Conservation (phyloP, 108 stramenopile species). For the Nitzschia palea region DNA sequence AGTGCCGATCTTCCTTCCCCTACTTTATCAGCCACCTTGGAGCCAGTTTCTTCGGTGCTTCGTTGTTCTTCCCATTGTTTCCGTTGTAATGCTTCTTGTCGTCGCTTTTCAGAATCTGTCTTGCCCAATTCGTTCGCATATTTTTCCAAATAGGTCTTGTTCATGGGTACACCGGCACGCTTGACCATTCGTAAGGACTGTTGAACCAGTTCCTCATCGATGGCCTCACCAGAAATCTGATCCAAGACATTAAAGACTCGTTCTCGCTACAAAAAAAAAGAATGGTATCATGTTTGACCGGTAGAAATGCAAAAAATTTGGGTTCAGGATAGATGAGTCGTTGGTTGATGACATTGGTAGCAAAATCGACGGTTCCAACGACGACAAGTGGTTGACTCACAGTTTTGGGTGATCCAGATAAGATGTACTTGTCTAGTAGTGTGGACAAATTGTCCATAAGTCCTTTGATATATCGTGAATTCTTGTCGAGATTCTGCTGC, state of each 20-base stretch:
- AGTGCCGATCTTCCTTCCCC: slow-evolving; percentile 43
- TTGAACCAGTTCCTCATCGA: slow-evolving; percentile 41
- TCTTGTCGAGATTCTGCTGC: slow-evolving; percentile 19
- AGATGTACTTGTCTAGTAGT: slow-evolving; percentile 65
- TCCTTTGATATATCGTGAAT: slow-evolving; percentile 54
- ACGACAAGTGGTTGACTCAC: slow-evolving; percentile 17
- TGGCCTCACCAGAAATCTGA: slow-evolving; percentile 50
- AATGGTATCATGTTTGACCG: slow-evolving; percentile 3
- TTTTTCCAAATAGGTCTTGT: slow-evolving; percentile 25
- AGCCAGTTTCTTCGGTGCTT: slow-evolving; percentile 9
- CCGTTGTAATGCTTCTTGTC: slow-evolving; percentile 45
- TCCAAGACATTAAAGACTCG: slow-evolving; percentile 60
- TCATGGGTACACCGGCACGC: slow-evolving; percentile 58
- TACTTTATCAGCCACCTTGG: slow-evolving; percentile 14
- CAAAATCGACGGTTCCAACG: background rate
- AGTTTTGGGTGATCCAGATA: slow-evolving; percentile 51
- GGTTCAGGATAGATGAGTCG: no score
- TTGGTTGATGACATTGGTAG: background rate
- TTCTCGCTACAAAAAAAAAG: slow-evolving; percentile 2
- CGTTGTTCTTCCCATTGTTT: slow-evolving; percentile 56
- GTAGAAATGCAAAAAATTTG: background rate
- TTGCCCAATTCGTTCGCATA: slow-evolving; percentile 26
- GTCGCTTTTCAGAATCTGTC: slow-evolving; percentile 36
- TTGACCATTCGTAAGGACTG: slow-evolving; percentile 54
- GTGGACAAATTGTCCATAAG: slow-evolving; percentile 57